A percentile compares a stretch with the other conserved stretches of the same genome.
These are phyloP conservation scores for Phytopythium chamaehyphon DNA, from an alignment of 352 stramenopile genomes.

Conservation along the genomic window DNA sequence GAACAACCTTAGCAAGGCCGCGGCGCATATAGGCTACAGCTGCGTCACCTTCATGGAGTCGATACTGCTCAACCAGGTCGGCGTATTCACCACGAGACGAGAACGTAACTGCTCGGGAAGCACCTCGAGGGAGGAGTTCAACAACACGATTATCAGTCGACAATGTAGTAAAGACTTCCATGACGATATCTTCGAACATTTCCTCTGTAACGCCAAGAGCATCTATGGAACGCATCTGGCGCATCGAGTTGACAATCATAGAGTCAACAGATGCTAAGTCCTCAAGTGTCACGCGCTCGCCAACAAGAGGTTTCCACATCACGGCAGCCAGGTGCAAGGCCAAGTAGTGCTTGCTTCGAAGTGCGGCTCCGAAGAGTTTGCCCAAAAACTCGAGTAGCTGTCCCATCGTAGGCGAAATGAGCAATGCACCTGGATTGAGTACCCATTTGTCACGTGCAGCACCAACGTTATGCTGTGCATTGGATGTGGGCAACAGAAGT, in stretches of 20 bases:
- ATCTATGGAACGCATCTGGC: constrained; percentile 84
- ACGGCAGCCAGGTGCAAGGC: constrained; percentile 79
- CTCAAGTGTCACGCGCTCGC: constrained; percentile 63
- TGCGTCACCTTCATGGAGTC: constrained; percentile 73
- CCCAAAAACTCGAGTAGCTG: constrained; percentile 92
- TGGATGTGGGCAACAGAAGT: constrained; percentile 87
- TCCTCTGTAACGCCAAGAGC: constrained; percentile 69
- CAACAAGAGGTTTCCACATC: constrained; percentile 89
- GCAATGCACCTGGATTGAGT: constrained; percentile 70
- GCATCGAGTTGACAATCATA: constrained; percentile 86
- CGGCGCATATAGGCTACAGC: constrained; percentile 41
- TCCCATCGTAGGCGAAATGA: constrained; percentile 27
- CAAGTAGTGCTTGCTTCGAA: constrained; percentile 89
- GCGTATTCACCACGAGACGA: constrained; percentile 72
- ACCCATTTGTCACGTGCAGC: constrained; percentile 88
- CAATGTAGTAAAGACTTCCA: constrained; percentile 89
- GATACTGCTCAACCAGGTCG: constrained; percentile 74
- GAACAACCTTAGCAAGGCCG: constrained; percentile 77
- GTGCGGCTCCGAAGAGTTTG: constrained; percentile 86
- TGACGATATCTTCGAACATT: constrained; percentile 89
- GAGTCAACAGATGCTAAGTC: constrained; percentile 83
- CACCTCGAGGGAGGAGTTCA: constrained; percentile 64
- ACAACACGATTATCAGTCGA: constrained; percentile 81
- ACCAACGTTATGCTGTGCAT: constrained; percentile 88
- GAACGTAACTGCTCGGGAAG: constrained; percentile 72